Evolutionary conservation across 345 rosid species (phyloP), one percentile per base, ranked within the genome.

Genomic region (Anastatica hierochuntica): DNA sequence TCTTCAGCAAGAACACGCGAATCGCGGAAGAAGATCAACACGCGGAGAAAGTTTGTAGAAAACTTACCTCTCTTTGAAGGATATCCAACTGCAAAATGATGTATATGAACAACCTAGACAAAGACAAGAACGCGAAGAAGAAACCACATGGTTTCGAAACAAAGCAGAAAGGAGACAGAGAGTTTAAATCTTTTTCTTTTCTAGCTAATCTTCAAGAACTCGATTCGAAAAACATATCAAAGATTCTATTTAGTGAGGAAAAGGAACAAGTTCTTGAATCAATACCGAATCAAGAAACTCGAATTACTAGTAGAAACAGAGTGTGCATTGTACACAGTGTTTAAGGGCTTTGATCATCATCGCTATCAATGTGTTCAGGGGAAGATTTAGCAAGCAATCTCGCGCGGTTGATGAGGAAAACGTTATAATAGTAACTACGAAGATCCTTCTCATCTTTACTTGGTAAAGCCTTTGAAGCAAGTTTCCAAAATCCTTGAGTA

Each of bases 341-440:
- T 47, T 16, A 33, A 21, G 2, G 8, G 37, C 8, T 35, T 69
- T 67, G 63, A n/a, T 78, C 77, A 49, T 67, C 79, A 53, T 73
- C 80, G 14, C 80, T 75, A 42, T 64, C 62, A 19, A 73, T 59
- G 33, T 48, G 31, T 30, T 53, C 56, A 43, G 19, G 27, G 23
- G 69, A 62, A 52, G 62, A 53, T 26, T 38, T 47, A 14, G 53
- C 58, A 53, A 11, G 56, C 52, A 17, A 29, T 35, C 74, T 58
- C 70, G 62, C 58, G 12, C 66, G 79, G 17, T 40, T 65, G 29
- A 55, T 69, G 54, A 64, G 61, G 58, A 23, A 75, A 33, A 75
- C 80, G 16, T 75, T 75, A 15, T 73, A 49, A 40, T 75, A 78
- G 67, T 78, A 78, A 49, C 57, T 70, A 43, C 55, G 2, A 29